phyloP scores from a whole-genome alignment of 441 rosid genomes.

The Pelargonium myrrhifolium region DNA sequence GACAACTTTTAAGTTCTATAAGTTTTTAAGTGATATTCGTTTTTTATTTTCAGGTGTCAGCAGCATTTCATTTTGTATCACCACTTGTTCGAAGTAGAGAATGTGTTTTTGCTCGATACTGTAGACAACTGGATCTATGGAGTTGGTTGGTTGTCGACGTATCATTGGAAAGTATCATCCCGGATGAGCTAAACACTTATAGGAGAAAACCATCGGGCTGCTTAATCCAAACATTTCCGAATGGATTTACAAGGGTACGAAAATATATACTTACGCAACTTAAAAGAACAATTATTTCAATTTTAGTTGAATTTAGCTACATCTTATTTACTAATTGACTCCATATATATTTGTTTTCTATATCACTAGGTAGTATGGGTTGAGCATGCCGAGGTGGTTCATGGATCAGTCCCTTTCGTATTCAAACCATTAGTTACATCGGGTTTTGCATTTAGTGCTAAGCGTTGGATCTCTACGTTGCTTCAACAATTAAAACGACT shows the following conservation, averaged over 20 bases:
- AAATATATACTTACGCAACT: background rate
- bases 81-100: conserved; percentile 38
- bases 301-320: background rate
- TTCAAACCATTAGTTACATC: conserved; percentile 29
- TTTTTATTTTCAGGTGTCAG: conserved; percentile 28
- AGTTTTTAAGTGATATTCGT: background rate
- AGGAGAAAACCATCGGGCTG: conserved; percentile 54
- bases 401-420: conserved; percentile 23
- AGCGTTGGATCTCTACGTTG: conserved; percentile 38
- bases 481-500: conserved; percentile 28
- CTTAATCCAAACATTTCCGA: conserved; percentile 30
- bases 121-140: conserved; percentile 22
- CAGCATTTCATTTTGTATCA: conserved; percentile 41
- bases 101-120: conserved; percentile 41
- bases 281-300: background rate
- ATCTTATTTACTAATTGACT: too few relatives aligned
- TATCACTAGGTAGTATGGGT: conserved; percentile 45
- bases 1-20: background rate
- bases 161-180: conserved; percentile 43
- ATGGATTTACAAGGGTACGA: conserved; percentile 34
- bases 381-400: conserved; percentile 44
- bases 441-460: conserved; percentile 42
- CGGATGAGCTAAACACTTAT: conserved; percentile 18
- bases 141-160: conserved; percentile 57
- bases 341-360: background rate